Evolutionary conservation across 768 basidiomycete species (phyloP).

Genomic region (Amanita pallidorosea): DNA sequence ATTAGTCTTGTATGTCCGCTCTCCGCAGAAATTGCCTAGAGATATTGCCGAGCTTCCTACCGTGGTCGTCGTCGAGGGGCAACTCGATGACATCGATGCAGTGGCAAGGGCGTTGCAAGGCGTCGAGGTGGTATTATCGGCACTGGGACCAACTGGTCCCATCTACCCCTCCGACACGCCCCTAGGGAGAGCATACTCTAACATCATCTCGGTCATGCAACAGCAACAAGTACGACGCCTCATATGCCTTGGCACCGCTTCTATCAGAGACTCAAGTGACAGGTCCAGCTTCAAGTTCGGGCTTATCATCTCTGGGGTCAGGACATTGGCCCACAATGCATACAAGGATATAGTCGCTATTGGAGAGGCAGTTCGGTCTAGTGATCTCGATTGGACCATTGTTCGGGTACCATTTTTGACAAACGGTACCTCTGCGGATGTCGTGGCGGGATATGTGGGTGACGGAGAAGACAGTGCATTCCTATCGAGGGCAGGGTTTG

Average conservation of each 20-base stretch:
- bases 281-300: constrained; percentile 37
- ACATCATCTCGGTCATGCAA: constrained; percentile 47
- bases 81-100: constrained; percentile 38
- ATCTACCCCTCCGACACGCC: constrained; percentile 41
- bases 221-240: constrained; percentile 42
- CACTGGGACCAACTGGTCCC: constrained; percentile 43
- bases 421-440: constrained; percentile 30
- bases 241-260: constrained; percentile 57
- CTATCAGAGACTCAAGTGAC: constrained; percentile 52
- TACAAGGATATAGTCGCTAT: constrained; percentile 62
- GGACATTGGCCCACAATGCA: constrained; percentile 37
- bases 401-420: constrained; percentile 57
- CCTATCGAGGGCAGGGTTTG: constrained; percentile 50
- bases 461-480: constrained; percentile 41
- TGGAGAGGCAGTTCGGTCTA: constrained; percentile 40
- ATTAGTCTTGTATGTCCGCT: constrained; percentile 53
- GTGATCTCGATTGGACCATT: constrained; percentile 57
- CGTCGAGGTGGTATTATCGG: constrained; percentile 54
- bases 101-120: constrained; percentile 43
- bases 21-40: constrained; percentile 49
- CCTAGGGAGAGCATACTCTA: constrained; percentile 47
- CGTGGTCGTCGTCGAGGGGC: constrained; percentile 42
- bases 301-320: constrained; percentile 29
- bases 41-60: constrained; percentile 32
- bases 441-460: constrained; percentile 57